Conservation (phyloP, 192 early-diverging fungal species). For the Podila minutissima region DNA sequence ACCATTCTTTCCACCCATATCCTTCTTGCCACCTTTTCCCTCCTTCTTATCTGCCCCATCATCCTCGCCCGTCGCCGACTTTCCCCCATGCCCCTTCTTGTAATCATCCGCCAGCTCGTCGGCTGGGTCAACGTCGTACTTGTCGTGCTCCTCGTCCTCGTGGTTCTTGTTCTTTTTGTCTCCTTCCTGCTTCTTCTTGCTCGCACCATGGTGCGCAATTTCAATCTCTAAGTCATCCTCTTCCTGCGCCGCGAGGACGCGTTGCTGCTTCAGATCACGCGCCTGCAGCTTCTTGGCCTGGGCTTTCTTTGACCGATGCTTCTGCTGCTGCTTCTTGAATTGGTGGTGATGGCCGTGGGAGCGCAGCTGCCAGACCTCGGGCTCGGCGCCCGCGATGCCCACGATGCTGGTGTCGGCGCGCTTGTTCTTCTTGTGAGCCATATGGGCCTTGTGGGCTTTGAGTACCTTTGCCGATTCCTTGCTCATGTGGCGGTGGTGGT, state of each 20-base stretch:
- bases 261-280: not conserved
- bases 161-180: slow-evolving; percentile 7
- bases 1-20: not conserved
- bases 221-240: slow-evolving; percentile 5
- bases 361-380: slow-evolving; percentile 41
- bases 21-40: not conserved
- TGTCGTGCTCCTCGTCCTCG: slow-evolving; percentile 18
- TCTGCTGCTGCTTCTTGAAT: slow-evolving; percentile 11
- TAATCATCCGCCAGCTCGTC: slow-evolving; percentile 9
- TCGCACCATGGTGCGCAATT: slow-evolving; percentile 3
- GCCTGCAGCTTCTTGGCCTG: not conserved
- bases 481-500: not conserved
- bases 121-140: slow-evolving; percentile 11
- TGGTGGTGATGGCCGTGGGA: slow-evolving; percentile 27
- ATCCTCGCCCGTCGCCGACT: slow-evolving; percentile 3
- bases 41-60: slow-evolving; percentile 7
- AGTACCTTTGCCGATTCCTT: not conserved
- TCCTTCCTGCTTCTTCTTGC: slow-evolving; percentile 3
- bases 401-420: not conserved
- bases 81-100: not conserved
- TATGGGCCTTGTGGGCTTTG: not conserved
- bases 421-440: not conserved
- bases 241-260: not conserved
- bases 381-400: slow-evolving; percentile 8
- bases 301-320: not conserved